Base-by-base conservation (phyloP, 768 basidiomycete species). In the Tephrocybe sp. region DNA sequence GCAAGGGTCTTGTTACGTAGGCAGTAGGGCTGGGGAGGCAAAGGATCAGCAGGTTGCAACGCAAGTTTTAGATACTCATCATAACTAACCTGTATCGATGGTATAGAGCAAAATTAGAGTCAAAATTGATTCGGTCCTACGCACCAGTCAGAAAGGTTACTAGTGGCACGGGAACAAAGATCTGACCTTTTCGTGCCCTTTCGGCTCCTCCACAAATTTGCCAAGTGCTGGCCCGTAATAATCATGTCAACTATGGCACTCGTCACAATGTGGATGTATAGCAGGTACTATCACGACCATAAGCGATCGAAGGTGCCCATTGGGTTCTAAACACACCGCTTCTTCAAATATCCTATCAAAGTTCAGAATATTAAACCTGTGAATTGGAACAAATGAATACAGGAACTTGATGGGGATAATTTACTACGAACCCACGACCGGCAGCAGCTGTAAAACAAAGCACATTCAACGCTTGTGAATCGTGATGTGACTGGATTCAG, bases 51-150 rank as follows among this genome's bases (percentile, higher is more conserved):
- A 34, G n/a, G n/a, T n/a, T n/a, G n/a, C n/a, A 37, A 5, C 9
- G 21, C 13, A 3, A 46, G 15, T 8, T 21, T 22, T 27, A 15
- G 31, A 12, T 27, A 9, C 7, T 4, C 1, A 8, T 8, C 12
- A 8, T 22, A 18, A 8, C 48, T 22, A 2, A 50, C 53, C 41
- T 26, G 47, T 49, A 26, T 45, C 46, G 31, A 50, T 36, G 21
- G 37, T 49, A 38, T 46, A 54, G 18, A 54, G 7, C 25, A 36
- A 19, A 9, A 42, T 12, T 5, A 30, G 16, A 5, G 34, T 45
- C 25, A 54, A 35, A 8, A 47, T 40, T 9, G 53, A 42, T 42
- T 54, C 49, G 13, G 41, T 50, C 25, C 49, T 51, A n/a, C 2
- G 13, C 16, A 28, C 27, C 9, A 5, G 9, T 38, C 31, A 45